phyloP scores from a whole-genome alignment of 1,284 basidiomycete genomes.

The Trametes versicolor region DNA sequence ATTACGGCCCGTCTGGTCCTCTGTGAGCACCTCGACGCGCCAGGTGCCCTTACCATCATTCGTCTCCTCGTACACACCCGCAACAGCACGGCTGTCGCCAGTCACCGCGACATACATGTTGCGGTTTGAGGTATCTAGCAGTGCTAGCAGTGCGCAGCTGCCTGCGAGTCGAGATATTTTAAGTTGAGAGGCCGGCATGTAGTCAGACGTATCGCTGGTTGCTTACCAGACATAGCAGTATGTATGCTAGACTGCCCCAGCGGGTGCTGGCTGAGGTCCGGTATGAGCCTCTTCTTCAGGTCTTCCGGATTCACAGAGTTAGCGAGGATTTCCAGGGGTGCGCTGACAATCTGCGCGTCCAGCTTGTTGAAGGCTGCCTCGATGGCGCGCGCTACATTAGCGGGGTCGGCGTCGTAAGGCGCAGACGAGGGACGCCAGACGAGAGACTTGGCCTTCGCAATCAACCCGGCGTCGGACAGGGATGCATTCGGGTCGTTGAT shows the following conservation, averaged over 20 bases:
- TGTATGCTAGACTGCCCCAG: conserved; percentile 76
- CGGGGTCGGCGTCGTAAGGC: conserved; percentile 64
- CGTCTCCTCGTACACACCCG: conserved; percentile 87
- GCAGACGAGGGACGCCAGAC: conserved; percentile 49
- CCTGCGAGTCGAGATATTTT: conserved; percentile 53
- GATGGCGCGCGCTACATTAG: conserved; percentile 75
- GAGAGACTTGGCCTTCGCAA: conserved; percentile 53
- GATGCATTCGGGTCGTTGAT: conserved; percentile 48
- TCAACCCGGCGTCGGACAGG: conserved; percentile 44
- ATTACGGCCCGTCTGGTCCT: conserved; percentile 97
- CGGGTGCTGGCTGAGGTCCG: conserved; percentile 77
- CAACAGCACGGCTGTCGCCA: conserved; percentile 96
- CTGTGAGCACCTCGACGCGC: conserved; percentile 91
- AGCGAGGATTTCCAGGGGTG: conserved; percentile 79
- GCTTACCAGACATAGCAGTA: conserved; percentile 78
- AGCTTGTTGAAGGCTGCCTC: conserved; percentile 82
- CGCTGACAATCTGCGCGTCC: conserved; percentile 82
- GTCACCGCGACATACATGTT: conserved; percentile 92
- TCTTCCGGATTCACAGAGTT: conserved; percentile 61
- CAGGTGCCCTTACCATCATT: conserved; percentile 72
- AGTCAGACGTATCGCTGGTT: not conserved
- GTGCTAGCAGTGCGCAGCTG: conserved; percentile 87
- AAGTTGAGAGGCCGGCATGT: conserved; percentile 1
- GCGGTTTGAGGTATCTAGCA: conserved; percentile 84
- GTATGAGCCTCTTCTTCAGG: conserved; percentile 58